Conservation (phyloP, 768 basidiomycete species). For the Agaricus subrufescens region DNA sequence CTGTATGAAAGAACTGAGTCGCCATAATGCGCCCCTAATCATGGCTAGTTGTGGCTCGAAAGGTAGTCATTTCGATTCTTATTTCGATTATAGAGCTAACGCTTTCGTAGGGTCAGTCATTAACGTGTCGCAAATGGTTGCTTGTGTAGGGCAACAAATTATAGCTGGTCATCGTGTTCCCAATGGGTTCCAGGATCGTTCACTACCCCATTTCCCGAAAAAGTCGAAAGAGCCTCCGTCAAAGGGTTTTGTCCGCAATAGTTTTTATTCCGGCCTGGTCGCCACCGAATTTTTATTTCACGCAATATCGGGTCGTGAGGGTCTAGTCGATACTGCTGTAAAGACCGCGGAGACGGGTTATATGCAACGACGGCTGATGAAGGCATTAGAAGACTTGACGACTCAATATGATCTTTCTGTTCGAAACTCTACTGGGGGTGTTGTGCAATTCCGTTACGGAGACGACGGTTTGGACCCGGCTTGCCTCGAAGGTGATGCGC, state of each 20-base stretch:
- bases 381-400: slow-evolving; percentile 94
- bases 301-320: slow-evolving; percentile 97
- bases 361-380: slow-evolving; percentile 99
- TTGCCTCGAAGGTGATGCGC: slow-evolving; percentile 91
- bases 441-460: slow-evolving; percentile 96
- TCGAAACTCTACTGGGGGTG: slow-evolving; percentile 88
- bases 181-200: slow-evolving; percentile 98
- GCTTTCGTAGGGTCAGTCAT: slow-evolving; percentile 76
- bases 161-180: slow-evolving; percentile 98
- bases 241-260: slow-evolving; percentile 97
- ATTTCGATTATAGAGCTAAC: background rate
- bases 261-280: slow-evolving; percentile 87
- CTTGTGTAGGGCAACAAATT: slow-evolving; percentile 99
- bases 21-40: slow-evolving; percentile 94
- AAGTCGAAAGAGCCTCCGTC: slow-evolving; percentile 95
- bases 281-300: slow-evolving; percentile 99
- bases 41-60: slow-evolving; percentile 99
- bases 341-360: slow-evolving; percentile 99
- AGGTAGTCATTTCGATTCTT: slow-evolving; percentile 43
- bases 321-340: slow-evolving; percentile 98
- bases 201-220: slow-evolving; percentile 97
- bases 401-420: slow-evolving; percentile 96
- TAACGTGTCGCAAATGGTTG: slow-evolving; percentile 99
- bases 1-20: slow-evolving; percentile 97
- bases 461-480: slow-evolving; percentile 98